These are phyloP conservation scores for Solanum etuberosum DNA, from an alignment of 257 asterid species.

Conservation along the genomic window DNA sequence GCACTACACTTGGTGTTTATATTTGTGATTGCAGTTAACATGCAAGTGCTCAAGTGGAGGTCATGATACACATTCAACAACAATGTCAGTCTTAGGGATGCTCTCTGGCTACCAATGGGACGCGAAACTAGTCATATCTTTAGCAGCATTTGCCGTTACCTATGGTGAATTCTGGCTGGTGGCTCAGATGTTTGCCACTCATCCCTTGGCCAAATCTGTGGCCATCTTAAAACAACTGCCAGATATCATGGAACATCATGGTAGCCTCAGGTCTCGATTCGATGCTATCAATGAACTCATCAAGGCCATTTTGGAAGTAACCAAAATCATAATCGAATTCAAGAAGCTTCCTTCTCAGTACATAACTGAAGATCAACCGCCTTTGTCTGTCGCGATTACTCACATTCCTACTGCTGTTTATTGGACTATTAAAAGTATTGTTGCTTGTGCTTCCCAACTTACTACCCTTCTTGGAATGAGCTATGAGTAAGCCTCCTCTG, in stretches of 20 bases:
- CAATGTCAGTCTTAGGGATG: slow-evolving; percentile 42
- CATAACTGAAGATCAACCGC: slow-evolving; percentile 40
- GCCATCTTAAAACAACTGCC: slow-evolving; percentile 54
- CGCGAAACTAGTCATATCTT: slow-evolving; percentile 52
- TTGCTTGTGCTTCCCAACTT: slow-evolving; percentile 55
- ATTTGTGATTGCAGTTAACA: slow-evolving; percentile 35
- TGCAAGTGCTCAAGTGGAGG: slow-evolving; percentile 60
- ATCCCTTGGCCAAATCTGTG: slow-evolving; percentile 60
- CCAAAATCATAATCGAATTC: slow-evolving; percentile 43
- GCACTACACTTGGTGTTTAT: no score
- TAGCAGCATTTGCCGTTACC: slow-evolving; percentile 49
- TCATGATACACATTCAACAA: slow-evolving; percentile 31
- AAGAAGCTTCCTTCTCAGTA: slow-evolving; percentile 45
- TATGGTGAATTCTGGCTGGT: slow-evolving; percentile 80
- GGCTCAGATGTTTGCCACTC: slow-evolving; percentile 29
- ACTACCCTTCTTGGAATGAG: slow-evolving; percentile 33
- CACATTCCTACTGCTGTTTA: slow-evolving; percentile 56
- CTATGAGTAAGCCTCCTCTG: slow-evolving; percentile 32
- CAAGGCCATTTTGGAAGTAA: slow-evolving; percentile 42
- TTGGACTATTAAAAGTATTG: slow-evolving; percentile 62
- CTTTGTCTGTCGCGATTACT: slow-evolving; percentile 24
- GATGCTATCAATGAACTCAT: slow-evolving; percentile 49
- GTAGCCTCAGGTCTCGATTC: slow-evolving; percentile 34
- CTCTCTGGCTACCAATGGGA: slow-evolving; percentile 65
- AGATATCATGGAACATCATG: slow-evolving; percentile 33